These are phyloP conservation scores for Verticillium nubilum DNA, from an alignment of 2,329 filamentous ascomycete genomes.

Conservation along the genomic window DNA sequence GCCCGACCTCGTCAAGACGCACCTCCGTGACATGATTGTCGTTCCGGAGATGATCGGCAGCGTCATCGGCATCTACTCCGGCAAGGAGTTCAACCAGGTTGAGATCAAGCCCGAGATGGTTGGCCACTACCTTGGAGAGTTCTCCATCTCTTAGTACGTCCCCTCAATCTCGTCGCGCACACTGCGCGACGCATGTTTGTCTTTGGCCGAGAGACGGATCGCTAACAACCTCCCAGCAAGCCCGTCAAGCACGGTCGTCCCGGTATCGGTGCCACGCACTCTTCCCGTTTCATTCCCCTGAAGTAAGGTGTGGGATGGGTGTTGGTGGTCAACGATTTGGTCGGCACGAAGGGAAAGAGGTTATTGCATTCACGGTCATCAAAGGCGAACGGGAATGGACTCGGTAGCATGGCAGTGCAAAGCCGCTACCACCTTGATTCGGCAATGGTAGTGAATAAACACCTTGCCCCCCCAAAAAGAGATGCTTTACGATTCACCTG, in stretches of 20 bases:
- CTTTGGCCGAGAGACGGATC: background rate
- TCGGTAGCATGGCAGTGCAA: slow-evolving; percentile 36
- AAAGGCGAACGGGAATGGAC: slow-evolving; percentile 52
- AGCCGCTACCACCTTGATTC: slow-evolving; percentile 13
- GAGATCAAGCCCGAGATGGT: slow-evolving; percentile 99
- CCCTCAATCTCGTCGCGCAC: background rate
- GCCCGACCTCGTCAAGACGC: slow-evolving; percentile 98
- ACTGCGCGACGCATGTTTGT: background rate
- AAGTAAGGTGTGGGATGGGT: slow-evolving; percentile 68
- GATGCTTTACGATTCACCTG: background rate
- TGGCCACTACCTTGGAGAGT: slow-evolving; percentile 98
- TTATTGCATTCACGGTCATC: slow-evolving; percentile 54
- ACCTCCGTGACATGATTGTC: slow-evolving; percentile 99
- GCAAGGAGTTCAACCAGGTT: slow-evolving; percentile 99
- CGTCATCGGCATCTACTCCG: slow-evolving; percentile 98
- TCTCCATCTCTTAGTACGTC: slow-evolving; percentile 99
- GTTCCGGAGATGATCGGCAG: slow-evolving; percentile 99
- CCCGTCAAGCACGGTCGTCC: slow-evolving; percentile 99
- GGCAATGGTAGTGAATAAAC: slow-evolving; percentile 15
- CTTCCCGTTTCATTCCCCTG: slow-evolving; percentile 99
- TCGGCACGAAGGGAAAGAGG: slow-evolving; percentile 24
- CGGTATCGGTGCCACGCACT: slow-evolving; percentile 99
- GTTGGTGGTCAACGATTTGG: background rate
- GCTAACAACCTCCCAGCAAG: slow-evolving; percentile 67
- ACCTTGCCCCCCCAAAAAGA: slow-evolving; percentile 14